Percentiles rank a stretch among this genome's conserved stretches.
These are phyloP conservation scores for Mucor irregularis DNA, from an alignment of 371 early-diverging fungal species.

Conservation along the genomic window DNA sequence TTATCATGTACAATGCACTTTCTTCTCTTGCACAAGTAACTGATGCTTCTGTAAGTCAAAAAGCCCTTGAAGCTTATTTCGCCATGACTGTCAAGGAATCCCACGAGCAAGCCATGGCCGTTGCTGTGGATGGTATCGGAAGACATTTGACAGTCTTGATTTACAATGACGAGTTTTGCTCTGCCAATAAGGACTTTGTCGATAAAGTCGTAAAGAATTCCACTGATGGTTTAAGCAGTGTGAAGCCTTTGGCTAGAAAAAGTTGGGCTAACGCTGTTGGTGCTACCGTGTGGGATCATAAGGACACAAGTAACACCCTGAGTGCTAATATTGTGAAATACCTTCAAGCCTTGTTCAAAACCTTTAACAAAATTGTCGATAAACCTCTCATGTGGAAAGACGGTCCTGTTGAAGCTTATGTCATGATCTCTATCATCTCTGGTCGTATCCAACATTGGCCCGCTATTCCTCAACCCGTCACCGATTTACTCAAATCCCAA, in stretches of 20 bases:
- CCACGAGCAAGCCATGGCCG: slow-evolving; percentile 68
- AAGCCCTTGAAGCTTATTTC: slow-evolving; percentile 61
- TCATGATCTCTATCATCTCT: slow-evolving; percentile 55
- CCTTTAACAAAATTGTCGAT: slow-evolving; percentile 63
- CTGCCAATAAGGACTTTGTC: slow-evolving; percentile 35
- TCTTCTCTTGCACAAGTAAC: slow-evolving; percentile 48
- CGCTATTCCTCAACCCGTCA: slow-evolving; percentile 27
- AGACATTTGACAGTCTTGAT: slow-evolving; percentile 61
- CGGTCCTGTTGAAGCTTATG: slow-evolving; percentile 76
- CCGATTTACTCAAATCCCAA: slow-evolving; percentile 38
- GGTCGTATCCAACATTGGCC: slow-evolving; percentile 53
- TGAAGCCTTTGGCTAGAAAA: slow-evolving; percentile 61
- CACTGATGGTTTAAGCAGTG: slow-evolving; percentile 55
- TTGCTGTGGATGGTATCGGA: slow-evolving; percentile 66
- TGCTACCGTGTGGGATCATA: slow-evolving; percentile 46
- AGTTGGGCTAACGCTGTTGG: slow-evolving; percentile 59
- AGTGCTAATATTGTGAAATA: slow-evolving; percentile 36
- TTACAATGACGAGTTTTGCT: slow-evolving; percentile 47
- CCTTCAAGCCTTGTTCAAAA: slow-evolving; percentile 54
- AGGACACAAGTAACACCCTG: slow-evolving; percentile 37
- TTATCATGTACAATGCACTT: slow-evolving; percentile 59
- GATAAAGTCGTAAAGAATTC: slow-evolving; percentile 49
- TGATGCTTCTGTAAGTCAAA: slow-evolving; percentile 60
- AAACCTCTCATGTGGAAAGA: slow-evolving; percentile 66
- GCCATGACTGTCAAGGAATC: slow-evolving; percentile 77